Base-by-base conservation (phyloP, 2,329 filamentous ascomycete genomes). In the Colletotrichum lindemuthianum region DNA sequence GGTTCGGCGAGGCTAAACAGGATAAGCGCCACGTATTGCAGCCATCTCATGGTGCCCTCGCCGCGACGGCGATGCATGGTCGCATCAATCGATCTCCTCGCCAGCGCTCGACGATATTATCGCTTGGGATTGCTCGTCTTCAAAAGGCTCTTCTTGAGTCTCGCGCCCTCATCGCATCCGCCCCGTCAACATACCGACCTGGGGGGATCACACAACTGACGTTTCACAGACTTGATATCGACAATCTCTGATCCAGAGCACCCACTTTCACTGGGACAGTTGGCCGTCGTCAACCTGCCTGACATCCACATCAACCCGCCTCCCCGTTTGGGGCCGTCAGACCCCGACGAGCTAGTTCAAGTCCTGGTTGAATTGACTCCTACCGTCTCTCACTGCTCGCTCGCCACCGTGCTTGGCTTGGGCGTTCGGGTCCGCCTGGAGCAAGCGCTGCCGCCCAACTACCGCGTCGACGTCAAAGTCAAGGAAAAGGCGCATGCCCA, bases 211-310 rank as follows among this genome's bases (percentile, higher is more conserved):
- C 37, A 69, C 69, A 56, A 68, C 78, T 81, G 69, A 80, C 72
- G 55, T 65, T 65, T 64, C 68, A 69, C 68, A 96, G 95, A 99
- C 81, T 86, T 99, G 66, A 96, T 99, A 72, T 92, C 93, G 68
- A 91, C 92, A 70, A 97, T 99, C 73, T 95, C 92, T 32, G 96
- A 99, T 77, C 96, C 96, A 2, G 96, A 99, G 79, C 96, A 99
- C 75, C 96, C 96, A 41, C 88, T 97, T 57, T 97, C 95, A 3
- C 86, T 99, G 52, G 96, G 94, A 67, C 93, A 96, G 72, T 85
- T 99, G 44, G 93, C 94, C 39, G 96, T 99, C 56, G 93, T 99
- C 70, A 97, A 96, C 70, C 88, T 99, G n/a, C 90, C 92, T 37
- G 96, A 99, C 77, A 97, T 99, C 71, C 85, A 88, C 72, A 92